A percentile compares a stretch with the other conserved stretches of the same genome.
Conservation (phyloP, 2,329 filamentous ascomycete species). For the Talaromyces verruculosus region DNA sequence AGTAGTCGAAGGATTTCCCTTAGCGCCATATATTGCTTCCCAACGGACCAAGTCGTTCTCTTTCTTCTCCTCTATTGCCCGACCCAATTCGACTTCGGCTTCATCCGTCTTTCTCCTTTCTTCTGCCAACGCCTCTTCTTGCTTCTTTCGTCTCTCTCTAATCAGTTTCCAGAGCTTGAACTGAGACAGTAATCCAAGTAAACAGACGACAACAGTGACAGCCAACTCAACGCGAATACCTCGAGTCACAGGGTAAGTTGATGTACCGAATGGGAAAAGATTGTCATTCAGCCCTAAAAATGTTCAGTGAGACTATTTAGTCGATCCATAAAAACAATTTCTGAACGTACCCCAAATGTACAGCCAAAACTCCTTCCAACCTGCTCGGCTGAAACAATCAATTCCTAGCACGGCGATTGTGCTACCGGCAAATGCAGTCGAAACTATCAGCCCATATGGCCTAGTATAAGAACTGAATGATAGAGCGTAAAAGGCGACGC, state of each 20-base stretch:
- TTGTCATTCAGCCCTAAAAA: constrained; percentile 66
- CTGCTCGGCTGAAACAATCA: constrained; percentile 86
- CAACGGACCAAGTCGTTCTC: constrained; percentile 57
- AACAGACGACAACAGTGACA: constrained; percentile 69
- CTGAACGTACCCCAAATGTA: constrained; percentile 72
- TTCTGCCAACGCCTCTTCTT: constrained; percentile 48
- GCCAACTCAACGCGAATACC: constrained; percentile 85
- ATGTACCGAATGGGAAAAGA: constrained; percentile 73
- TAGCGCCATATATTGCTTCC: constrained; percentile 73
- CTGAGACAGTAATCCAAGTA: constrained; percentile 79
- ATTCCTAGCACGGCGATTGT: constrained; percentile 79
- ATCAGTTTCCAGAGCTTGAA: constrained; percentile 82
- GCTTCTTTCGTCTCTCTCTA: constrained; percentile 52
- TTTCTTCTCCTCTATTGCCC: constrained; percentile 52
- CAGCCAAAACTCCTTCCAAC: constrained; percentile 92
- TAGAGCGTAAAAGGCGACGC: constrained; percentile 65
- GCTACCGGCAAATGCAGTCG: constrained; percentile 77
- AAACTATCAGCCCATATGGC: constrained; percentile 71
- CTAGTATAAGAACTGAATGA: constrained; percentile 79
- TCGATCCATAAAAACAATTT: too few species aligned
- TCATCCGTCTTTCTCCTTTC: constrained; percentile 57
- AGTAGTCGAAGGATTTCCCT: neutral
- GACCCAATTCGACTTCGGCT: constrained; percentile 70
- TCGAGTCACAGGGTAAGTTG: constrained; percentile 80
- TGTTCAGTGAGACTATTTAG: neutral